Conservation (phyloP, 805 yeast genomes). For the Candida gorgasii region DNA sequence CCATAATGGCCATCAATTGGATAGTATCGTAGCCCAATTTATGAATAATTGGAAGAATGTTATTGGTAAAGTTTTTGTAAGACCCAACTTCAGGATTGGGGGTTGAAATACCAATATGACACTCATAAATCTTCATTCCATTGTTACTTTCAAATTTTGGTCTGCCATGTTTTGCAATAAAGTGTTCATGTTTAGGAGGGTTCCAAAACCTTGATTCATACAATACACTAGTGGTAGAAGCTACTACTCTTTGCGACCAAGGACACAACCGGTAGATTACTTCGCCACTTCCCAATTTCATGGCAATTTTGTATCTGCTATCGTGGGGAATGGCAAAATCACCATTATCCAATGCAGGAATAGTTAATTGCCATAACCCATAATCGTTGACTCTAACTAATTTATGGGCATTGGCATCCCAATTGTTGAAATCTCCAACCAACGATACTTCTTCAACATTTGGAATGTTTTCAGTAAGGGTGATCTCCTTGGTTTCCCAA, state of each 20-base stretch:
- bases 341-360: conserved; percentile 58
- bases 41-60: conserved; percentile 80
- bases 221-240: conserved; percentile 51
- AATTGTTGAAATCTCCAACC: conserved; percentile 90
- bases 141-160: conserved; percentile 52
- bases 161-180: conserved; percentile 62
- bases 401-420: conserved; percentile 62
- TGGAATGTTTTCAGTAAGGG: conserved; percentile 87
- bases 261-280: conserved; percentile 82
- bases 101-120: conserved; percentile 92
- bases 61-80: conserved; percentile 78
- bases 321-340: conserved; percentile 76
- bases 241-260: conserved; percentile 83
- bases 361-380: conserved; percentile 66
- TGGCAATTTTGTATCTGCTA: conserved; percentile 69
- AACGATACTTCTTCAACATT: conserved; percentile 72
- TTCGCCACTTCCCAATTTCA: conserved; percentile 68
- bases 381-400: conserved; percentile 58
- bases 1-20: conserved; percentile 98
- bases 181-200: conserved; percentile 51
- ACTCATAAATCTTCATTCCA: conserved; percentile 81
- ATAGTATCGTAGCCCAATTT: conserved; percentile 88
- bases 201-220: conserved; percentile 96
- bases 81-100: conserved; percentile 85
- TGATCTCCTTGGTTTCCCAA: conserved; percentile 49